Conservation (phyloP, 2,329 filamentous ascomycete genomes). For the Penicillium sp. region DNA sequence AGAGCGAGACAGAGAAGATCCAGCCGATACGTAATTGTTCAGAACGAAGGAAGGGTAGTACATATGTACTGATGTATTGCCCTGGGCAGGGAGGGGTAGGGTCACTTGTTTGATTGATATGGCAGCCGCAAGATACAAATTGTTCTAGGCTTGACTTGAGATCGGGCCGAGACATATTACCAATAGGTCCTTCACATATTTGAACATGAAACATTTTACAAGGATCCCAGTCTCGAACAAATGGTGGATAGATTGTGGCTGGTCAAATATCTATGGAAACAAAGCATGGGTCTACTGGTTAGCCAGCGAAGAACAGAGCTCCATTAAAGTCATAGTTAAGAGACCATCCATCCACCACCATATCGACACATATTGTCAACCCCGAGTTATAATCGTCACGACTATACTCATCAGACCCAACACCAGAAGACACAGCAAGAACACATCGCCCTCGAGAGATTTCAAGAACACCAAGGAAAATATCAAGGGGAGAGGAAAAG, state of each 20-base stretch:
- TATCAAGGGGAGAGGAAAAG: neutral
- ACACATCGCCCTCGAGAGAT: constrained; percentile 12
- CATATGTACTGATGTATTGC: no score
- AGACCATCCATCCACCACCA: constrained; percentile 4
- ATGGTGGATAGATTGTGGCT: constrained; percentile 15
- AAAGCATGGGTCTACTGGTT: constrained; percentile 1
- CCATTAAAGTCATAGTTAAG: constrained; percentile 7
- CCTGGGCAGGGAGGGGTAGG: neutral
- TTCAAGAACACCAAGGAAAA: constrained; percentile 12
- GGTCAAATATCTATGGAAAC: constrained; percentile 7
- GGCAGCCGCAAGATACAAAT: no score
- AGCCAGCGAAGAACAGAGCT: neutral
- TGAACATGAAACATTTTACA: neutral
- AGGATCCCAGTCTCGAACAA: constrained; percentile 3
- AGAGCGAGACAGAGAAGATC: neutral
- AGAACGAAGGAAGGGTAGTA: neutral
- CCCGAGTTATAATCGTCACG: neutral
- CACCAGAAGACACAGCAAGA: constrained; percentile 6
- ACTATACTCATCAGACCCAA: neutral
- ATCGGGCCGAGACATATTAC: neutral
- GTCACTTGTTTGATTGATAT: neutral
- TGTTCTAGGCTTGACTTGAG: no score
- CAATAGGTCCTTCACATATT: neutral
- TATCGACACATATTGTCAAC: constrained; percentile 5
- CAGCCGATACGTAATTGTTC: neutral